A percentile compares a stretch with the other conserved stretches of the same genome.
These are phyloP conservation scores for Bisporella sp. DNA, from an alignment of 2,329 filamentous ascomycete genomes.

Conservation along the genomic window DNA sequence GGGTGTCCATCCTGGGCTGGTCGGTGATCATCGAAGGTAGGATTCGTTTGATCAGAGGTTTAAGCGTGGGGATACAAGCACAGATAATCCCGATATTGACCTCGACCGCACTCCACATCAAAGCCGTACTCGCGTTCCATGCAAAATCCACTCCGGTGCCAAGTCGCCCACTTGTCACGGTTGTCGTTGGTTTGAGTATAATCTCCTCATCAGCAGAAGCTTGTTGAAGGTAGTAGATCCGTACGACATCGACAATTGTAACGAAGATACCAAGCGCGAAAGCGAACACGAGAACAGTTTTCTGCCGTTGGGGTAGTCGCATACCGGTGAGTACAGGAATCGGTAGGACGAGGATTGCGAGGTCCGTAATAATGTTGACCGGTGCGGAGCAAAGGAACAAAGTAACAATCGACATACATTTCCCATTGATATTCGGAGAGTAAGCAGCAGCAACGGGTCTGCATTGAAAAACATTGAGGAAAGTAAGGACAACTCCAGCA, in stretches of 20 bases:
- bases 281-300: constrained; percentile 77
- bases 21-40: constrained; percentile 21
- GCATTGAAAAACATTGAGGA: constrained; percentile 87
- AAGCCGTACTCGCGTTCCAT: constrained; percentile 74
- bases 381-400: constrained; percentile 71
- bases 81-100: constrained; percentile 87
- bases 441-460: constrained; percentile 64
- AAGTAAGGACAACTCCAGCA: constrained; percentile 70
- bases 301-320: constrained; percentile 77
- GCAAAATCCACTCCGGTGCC: constrained; percentile 47
- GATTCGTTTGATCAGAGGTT: constrained; percentile 63
- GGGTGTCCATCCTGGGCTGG: no score
- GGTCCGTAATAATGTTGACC: constrained; percentile 85
- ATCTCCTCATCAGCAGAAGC: constrained; percentile 12
- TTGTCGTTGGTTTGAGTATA: no score
- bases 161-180: constrained; percentile 24
- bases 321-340: constrained; percentile 85
- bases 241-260: constrained; percentile 77
- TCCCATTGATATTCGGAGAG: constrained; percentile 18
- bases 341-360: constrained; percentile 80
- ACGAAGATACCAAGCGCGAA: constrained; percentile 86
- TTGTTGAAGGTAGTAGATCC: constrained; percentile 80
- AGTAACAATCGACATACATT: constrained; percentile 49
- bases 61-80: constrained; percentile 82
- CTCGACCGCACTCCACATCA: constrained; percentile 93